Evolutionary conservation across 306 rosid species (phyloP), one percentile per base, ranked within the genome.

Genomic region (Amphicarpaea edgeworthii): DNA sequence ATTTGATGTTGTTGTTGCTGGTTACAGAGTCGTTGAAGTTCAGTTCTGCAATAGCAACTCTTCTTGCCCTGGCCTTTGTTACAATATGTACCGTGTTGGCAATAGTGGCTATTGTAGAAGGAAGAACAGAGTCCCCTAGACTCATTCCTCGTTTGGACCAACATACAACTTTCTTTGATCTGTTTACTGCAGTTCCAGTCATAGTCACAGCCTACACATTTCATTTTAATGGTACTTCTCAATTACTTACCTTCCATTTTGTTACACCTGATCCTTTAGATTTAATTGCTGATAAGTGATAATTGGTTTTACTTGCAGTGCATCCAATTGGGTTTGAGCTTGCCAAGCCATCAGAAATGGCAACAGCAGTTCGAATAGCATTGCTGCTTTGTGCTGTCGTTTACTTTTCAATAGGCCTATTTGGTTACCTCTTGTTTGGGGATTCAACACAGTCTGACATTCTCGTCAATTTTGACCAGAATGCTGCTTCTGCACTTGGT

Each of bases 191-290:
- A 6, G 97, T 92, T 34, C 99, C 98, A 0, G 98, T 95, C 78
- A 86, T 95, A 1, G 98, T 95, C 77, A 90, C 99, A 0, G 97
- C 97, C 84, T 95, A 92, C 87, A 90, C 97, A n/a, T 92, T 95
- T 68, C 99, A 95, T 72, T 95, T 92, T 73, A 95, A 92, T 53
- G 97, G 99, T 93, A 66, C 73, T 46, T 26, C 73, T 46, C 21
- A 26, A 8, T 32, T 73, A 81, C 55, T 68, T 23, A 23, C 5
- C 17, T 77, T 17, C 21, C 24, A 45, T 15, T 63, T 75, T 61
- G 58, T 42, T 60, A 21, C 16, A 41, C 28, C 14, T 60, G 40
- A 4, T 2, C 7, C 8, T n/a, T 2, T 17, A 43, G 2, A 12
- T 60, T 30, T 49, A 16, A 1, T 15, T 34, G 1, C 42, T 8